Percentiles rank a stretch among this genome's conserved stretches.
phyloP scores from a whole-genome alignment of 2,329 filamentous ascomycete genomes.

The Davidsoniella australis region DNA sequence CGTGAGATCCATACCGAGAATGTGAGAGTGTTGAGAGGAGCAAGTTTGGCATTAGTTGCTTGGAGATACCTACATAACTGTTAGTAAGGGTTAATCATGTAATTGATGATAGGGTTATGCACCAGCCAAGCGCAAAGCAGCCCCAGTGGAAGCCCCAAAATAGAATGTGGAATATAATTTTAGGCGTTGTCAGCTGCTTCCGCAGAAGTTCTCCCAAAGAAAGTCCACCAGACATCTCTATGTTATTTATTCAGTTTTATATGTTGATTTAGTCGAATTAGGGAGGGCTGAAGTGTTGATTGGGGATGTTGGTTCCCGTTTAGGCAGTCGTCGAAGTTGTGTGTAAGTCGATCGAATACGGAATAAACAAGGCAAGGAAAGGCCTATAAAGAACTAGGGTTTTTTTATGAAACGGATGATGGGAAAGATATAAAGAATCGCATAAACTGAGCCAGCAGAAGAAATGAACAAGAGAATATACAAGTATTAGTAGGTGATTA shows the following conservation, averaged over 20 bases:
- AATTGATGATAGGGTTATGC: conserved; percentile 20
- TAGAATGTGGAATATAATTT: conserved; percentile 61
- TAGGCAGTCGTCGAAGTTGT: no score
- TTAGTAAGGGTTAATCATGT: neutral
- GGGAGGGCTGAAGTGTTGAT: no score
- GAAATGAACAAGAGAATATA: neutral
- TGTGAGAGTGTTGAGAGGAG: conserved; percentile 59
- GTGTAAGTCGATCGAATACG: no score
- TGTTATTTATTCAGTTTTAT: no score
- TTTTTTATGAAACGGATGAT: neutral
- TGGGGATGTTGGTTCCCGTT: no score
- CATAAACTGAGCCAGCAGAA: conserved; percentile 11
- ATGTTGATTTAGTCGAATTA: no score
- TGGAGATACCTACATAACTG: conserved; percentile 55
- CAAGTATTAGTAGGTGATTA: no score
- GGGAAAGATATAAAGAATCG: conserved; percentile 14
- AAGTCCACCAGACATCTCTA: conserved; percentile 21
- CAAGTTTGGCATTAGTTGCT: conserved; percentile 46
- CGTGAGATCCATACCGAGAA: conserved; percentile 94
- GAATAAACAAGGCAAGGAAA: conserved; percentile 15
- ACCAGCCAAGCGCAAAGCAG: conserved; percentile 79
- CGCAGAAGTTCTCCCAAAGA: conserved; percentile 26
- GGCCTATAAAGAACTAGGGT: neutral
- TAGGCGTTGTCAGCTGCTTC: conserved; percentile 51
- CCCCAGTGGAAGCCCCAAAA: conserved; percentile 68